A percentile compares a stretch with the other conserved stretches of the same genome.
Conservation (phyloP, 345 rosid genomes). For the Jatropha curcas region DNA sequence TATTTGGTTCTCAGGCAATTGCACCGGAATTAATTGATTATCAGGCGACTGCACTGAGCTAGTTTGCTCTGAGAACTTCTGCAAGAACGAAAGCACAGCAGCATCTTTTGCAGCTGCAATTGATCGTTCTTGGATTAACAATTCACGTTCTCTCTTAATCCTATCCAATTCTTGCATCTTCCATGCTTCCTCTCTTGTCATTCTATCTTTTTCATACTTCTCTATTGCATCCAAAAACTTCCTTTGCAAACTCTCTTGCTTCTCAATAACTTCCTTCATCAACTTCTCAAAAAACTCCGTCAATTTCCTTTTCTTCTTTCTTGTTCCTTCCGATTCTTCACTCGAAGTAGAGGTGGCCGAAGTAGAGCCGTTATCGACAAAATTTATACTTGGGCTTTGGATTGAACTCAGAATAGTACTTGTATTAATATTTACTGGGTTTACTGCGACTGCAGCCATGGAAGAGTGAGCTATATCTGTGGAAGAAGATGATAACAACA, state of each 20-base stretch:
- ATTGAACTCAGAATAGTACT: slow-evolving; percentile 17
- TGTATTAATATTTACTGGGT: slow-evolving; percentile 14
- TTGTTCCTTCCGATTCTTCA: slow-evolving; percentile 28
- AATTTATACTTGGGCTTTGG: slow-evolving; percentile 17
- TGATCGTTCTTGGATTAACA: slow-evolving; percentile 29
- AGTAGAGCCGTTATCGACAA: slow-evolving; percentile 19
- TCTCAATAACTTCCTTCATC: slow-evolving; percentile 31
- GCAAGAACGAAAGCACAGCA: slow-evolving; percentile 31
- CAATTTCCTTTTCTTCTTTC: slow-evolving; percentile 26
- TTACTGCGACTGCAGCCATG: slow-evolving; percentile 5
- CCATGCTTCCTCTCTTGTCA: slow-evolving; percentile 36
- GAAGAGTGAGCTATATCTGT: slow-evolving; percentile 16
- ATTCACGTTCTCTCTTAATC: slow-evolving; percentile 32
- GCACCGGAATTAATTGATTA: slow-evolving; percentile 6
- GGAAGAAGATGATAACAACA: slow-evolving; percentile 6
- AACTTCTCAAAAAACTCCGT: slow-evolving; percentile 23
- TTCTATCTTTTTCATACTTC: slow-evolving; percentile 30
- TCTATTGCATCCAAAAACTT: slow-evolving; percentile 31
- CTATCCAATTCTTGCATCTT: slow-evolving; percentile 34
- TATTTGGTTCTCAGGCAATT: slow-evolving; percentile 13
- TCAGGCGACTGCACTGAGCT: slow-evolving; percentile 17
- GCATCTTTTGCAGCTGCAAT: slow-evolving; percentile 39
- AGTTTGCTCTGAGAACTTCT: slow-evolving; percentile 32
- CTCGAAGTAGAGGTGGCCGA: slow-evolving; percentile 28
- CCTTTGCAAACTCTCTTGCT: slow-evolving; percentile 33